A percentile compares a stretch with the other conserved stretches of the same genome.
phyloP scores from a whole-genome alignment of 2,329 filamentous ascomycete genomes.

The Penicillium sp. region DNA sequence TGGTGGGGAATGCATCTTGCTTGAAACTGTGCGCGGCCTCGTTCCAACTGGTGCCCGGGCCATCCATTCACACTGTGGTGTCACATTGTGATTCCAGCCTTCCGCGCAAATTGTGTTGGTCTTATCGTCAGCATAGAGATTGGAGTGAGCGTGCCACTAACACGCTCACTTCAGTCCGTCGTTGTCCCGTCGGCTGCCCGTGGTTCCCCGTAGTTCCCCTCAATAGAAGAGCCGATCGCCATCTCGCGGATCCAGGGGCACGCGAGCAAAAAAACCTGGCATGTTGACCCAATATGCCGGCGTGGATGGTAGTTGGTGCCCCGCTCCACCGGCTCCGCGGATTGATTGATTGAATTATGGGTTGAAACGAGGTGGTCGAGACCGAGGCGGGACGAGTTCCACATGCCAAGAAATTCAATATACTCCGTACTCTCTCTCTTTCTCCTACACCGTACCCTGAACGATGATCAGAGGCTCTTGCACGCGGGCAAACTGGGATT shows the following conservation, averaged over 20 bases:
- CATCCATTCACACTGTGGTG: neutral
- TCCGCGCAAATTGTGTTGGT: neutral
- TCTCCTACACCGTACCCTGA: constrained; percentile 1
- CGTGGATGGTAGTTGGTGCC: neutral
- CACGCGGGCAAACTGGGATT: neutral
- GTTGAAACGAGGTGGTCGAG: constrained; percentile 20
- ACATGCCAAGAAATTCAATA: constrained; percentile 21
- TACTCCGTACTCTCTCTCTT: neutral
- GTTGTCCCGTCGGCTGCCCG: constrained; percentile 4
- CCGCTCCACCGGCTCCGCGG: constrained; percentile 13
- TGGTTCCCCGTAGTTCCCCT: too few relatives aligned
- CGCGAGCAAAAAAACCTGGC: constrained; percentile 1
- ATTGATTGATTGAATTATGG: constrained; percentile 16
- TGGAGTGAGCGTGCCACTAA: too few relatives aligned
- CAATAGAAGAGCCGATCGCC: neutral
- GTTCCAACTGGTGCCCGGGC: constrained; percentile 3
- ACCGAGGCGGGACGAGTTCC: constrained; percentile 11
- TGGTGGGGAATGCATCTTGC: constrained; percentile 15
- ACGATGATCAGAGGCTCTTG: constrained; percentile 5
- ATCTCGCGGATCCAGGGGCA: constrained; percentile 6
- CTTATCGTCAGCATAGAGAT: neutral
- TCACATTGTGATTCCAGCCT: neutral
- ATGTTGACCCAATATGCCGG: constrained; percentile 1
- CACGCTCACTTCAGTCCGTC: too few relatives aligned
- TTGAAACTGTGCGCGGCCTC: constrained; percentile 13